A percentile compares a stretch with the other conserved stretches of the same genome.
These are phyloP conservation scores for Dunaliella primolecta DNA, from an alignment of 139 green algal genomes.

Conservation along the genomic window DNA sequence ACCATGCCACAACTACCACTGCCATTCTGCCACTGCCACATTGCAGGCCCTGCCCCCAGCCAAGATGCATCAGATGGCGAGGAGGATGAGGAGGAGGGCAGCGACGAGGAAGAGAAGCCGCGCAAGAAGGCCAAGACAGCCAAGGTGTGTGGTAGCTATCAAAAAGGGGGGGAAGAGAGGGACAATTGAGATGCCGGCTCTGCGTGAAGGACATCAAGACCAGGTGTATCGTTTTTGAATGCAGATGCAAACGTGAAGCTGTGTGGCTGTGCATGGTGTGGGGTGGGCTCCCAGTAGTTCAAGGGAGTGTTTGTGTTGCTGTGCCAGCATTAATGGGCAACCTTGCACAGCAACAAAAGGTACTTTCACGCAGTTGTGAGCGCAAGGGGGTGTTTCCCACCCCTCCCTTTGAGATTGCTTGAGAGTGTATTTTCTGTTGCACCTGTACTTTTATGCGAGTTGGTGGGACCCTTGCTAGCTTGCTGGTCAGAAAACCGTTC, in stretches of 20 bases:
- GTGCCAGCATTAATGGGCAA: no score
- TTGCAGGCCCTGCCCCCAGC: slow-evolving; percentile 18
- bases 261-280: background rate
- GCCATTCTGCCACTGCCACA: no score
- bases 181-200: background rate
- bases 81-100: background rate
- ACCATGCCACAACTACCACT: no score
- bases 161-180: background rate
- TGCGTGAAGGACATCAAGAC: background rate
- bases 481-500: no score
- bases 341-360: no score
- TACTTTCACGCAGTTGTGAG: no score
- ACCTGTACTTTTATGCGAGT: no score
- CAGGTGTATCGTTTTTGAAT: background rate
- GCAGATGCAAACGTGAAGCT: background rate
- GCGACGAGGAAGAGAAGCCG: background rate
- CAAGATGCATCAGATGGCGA: background rate
- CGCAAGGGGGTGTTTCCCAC: no score
- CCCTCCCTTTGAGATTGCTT: no score
- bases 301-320: background rate
- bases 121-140: slow-evolving; percentile 22
- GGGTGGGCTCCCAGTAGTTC: background rate
- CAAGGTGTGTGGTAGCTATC: background rate
- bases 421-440: no score
- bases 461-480: no score